These are phyloP conservation scores for Acacia melanoxylon DNA, from an alignment of 306 rosid genomes.

Conservation along the genomic window DNA sequence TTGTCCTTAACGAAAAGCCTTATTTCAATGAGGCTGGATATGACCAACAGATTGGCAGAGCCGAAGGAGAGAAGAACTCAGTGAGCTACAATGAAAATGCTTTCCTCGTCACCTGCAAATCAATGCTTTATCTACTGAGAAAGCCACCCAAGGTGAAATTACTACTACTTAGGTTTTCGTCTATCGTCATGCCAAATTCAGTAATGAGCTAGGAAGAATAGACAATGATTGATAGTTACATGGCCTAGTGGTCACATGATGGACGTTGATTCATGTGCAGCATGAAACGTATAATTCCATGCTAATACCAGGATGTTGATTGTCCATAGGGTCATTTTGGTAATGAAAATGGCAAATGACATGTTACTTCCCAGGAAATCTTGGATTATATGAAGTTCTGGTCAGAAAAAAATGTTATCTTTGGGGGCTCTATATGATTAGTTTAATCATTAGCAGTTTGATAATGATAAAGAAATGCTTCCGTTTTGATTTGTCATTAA, in stretches of 20 bases:
- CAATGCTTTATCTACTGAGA: slow-evolving; percentile 70
- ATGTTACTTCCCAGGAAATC: not conserved
- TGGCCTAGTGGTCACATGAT: slow-evolving; percentile 2
- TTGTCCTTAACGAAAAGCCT: slow-evolving; percentile 94
- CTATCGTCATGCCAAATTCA: not conserved
- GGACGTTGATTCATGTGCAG: slow-evolving; percentile 5
- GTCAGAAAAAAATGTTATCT: not conserved
- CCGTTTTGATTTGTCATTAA: slow-evolving; percentile 14
- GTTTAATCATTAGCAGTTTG: slow-evolving; percentile 2
- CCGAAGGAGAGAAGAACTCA: slow-evolving; percentile 95
- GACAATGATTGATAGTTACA: not conserved
- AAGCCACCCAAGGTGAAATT: slow-evolving; percentile 76
- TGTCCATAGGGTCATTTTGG: not conserved
- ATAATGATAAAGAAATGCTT: not conserved
- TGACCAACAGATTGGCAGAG: slow-evolving; percentile 83
- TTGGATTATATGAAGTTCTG: not conserved
- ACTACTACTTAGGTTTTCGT: slow-evolving; percentile 14
- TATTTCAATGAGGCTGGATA: slow-evolving; percentile 98
- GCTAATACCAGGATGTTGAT: not conserved
- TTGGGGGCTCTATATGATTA: not conserved
- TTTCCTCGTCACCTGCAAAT: slow-evolving; percentile 80
- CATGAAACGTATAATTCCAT: not conserved
- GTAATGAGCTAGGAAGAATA: slow-evolving; percentile 1
- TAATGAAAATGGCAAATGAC: not conserved
- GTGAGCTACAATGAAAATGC: slow-evolving; percentile 92